These are phyloP conservation scores for Dichomitus squalens DNA, from an alignment of 1,284 basidiomycete genomes.

Conservation along the genomic window DNA sequence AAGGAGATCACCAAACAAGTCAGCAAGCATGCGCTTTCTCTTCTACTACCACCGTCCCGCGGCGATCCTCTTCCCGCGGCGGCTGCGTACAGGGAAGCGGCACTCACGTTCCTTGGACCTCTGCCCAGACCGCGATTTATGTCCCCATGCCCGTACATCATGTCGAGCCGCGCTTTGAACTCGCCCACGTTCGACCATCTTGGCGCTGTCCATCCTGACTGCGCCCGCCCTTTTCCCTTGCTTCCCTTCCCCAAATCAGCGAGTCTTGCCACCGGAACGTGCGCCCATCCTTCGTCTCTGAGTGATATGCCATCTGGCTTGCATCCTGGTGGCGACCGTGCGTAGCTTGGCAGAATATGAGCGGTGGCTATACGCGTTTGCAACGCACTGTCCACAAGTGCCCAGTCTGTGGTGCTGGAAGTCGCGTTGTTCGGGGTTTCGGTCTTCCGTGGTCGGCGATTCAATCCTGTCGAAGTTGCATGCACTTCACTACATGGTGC, in stretches of 20 bases:
- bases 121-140: conserved; percentile 24
- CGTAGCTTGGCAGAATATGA: conserved; percentile 7
- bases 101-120: conserved; percentile 23
- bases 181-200: conserved; percentile 27
- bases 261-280: conserved; percentile 4
- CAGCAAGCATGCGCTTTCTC: neutral
- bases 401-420: conserved; percentile 11
- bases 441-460: conserved; percentile 3
- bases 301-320: neutral
- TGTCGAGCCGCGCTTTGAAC: conserved; percentile 28
- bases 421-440: conserved; percentile 9
- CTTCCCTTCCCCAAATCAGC: neutral
- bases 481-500: no score
- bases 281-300: neutral
- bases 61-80: neutral
- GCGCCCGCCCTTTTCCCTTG: conserved; percentile 14
- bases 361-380: conserved; percentile 18
- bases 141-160: conserved; percentile 25
- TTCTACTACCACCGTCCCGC: neutral
- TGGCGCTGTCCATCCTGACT: conserved; percentile 18
- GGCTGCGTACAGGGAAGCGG: neutral
- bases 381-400: conserved; percentile 11
- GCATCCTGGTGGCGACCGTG: conserved; percentile 1
- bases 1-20: conserved; percentile 8
- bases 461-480: neutral